These are phyloP conservation scores for Xylaria sp. DNA, from an alignment of 2,329 filamentous ascomycete species.

Conservation along the genomic window DNA sequence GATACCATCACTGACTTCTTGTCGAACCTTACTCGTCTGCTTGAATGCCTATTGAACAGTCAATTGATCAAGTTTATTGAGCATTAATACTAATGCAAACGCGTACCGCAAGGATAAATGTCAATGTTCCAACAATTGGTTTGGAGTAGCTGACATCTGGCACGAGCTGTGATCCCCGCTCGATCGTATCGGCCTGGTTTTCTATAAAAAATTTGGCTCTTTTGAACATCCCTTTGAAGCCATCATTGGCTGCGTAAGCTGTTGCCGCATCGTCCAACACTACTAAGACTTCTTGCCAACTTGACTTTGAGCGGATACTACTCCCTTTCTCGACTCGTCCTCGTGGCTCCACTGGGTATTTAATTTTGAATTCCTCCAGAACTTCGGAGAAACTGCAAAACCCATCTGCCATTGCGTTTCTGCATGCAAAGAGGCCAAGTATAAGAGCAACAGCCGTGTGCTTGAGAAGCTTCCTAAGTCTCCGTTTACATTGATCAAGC, in stretches of 20 bases:
- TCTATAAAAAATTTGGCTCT: conserved; percentile 6
- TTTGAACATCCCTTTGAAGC: neutral
- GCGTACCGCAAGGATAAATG: conserved; percentile 11
- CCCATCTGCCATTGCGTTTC: neutral
- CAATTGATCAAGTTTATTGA: neutral
- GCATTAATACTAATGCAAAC: neutral
- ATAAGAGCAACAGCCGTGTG: neutral
- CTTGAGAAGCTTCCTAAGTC: no score
- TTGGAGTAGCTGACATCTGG: conserved; percentile 15
- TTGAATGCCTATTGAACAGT: conserved; percentile 8
- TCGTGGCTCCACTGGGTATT: conserved; percentile 2
- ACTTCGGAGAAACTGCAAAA: conserved; percentile 3
- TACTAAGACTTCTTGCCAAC: conserved; percentile 8
- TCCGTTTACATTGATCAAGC: no score
- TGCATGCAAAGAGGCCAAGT: neutral
- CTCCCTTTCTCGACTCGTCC: neutral
- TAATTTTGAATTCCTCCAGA: conserved; percentile 8
- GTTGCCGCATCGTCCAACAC: conserved; percentile 3
- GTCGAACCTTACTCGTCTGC: conserved; percentile 12
- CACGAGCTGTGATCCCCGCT: neutral
- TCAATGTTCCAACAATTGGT: conserved; percentile 6
- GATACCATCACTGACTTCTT: conserved; percentile 11
- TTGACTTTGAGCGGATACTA: conserved; percentile 11
- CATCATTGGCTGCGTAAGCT: neutral
- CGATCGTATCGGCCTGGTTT: neutral